Evolutionary conservation across 1,284 basidiomycete species (phyloP).

Genomic region (Pyrrhoderma lamaoense): DNA sequence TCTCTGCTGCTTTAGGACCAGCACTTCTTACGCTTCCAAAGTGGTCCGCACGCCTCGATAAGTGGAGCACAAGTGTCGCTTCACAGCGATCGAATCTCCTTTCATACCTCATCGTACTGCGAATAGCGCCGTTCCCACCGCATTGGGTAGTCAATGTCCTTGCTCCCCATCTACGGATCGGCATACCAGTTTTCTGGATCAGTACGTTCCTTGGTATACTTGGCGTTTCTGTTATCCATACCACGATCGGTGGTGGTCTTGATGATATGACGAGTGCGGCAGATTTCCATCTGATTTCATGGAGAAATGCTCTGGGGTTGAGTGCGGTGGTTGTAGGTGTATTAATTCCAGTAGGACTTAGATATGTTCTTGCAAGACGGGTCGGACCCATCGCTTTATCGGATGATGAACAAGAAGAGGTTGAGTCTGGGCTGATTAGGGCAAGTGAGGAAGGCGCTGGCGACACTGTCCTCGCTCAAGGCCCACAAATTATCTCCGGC

Average conservation of each 20-base stretch:
- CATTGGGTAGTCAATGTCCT: constrained; percentile 96
- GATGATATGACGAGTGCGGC: constrained; percentile 92
- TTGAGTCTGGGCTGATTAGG: constrained; percentile 22
- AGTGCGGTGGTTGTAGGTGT: constrained; percentile 84
- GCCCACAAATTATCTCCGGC: constrained; percentile 1
- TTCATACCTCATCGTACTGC: constrained; percentile 85
- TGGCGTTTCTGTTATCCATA: constrained; percentile 90
- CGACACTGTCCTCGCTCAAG: constrained; percentile 16
- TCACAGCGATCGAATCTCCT: constrained; percentile 74
- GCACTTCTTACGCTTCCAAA: constrained; percentile 80
- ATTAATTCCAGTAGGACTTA: constrained; percentile 83
- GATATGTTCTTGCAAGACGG: constrained; percentile 61
- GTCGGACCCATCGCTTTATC: constrained; percentile 35
- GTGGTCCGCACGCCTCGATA: constrained; percentile 75
- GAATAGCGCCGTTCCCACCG: constrained; percentile 92
- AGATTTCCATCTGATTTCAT: constrained; percentile 89
- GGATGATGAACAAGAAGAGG: constrained; percentile 40
- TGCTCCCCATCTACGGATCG: constrained; percentile 90
- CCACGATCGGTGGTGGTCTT: constrained; percentile 87
- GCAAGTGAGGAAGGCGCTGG: not conserved
- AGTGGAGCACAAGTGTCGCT: constrained; percentile 70
- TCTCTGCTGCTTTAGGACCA: constrained; percentile 85
- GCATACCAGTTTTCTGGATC: constrained; percentile 80
- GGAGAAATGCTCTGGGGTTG: constrained; percentile 78
- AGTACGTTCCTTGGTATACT: constrained; percentile 89